phyloP scores from a whole-genome alignment of 257 asterid species.

The Handroanthus guayacan region DNA sequence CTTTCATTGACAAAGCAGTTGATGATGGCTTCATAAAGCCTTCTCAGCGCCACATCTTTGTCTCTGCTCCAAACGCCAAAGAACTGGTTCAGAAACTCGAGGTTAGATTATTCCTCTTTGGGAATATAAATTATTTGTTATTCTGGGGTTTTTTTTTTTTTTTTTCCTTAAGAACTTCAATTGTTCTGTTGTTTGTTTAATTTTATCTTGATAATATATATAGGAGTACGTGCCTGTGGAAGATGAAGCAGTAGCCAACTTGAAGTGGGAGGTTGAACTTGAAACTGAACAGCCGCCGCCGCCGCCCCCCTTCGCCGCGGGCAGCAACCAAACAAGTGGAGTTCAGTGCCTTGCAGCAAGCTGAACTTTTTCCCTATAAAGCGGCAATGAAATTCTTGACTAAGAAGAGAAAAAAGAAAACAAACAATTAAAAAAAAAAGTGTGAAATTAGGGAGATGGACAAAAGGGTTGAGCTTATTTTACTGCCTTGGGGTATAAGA shows the following conservation, averaged over 20 bases:
- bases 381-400: too few species aligned
- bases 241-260: constrained; percentile 53
- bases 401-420: too few species aligned
- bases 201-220: too few species aligned
- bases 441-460: too few species aligned
- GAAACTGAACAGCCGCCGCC: constrained; percentile 19
- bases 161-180: too few species aligned
- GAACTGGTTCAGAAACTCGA: constrained; percentile 76
- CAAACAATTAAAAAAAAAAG: too few species aligned
- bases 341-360: constrained; percentile 42
- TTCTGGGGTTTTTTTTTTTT: too few species aligned
- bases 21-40: constrained; percentile 85
- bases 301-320: constrained; percentile 21
- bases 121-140: too few species aligned
- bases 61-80: constrained; percentile 73
- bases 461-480: not conserved
- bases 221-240: constrained; percentile 66
- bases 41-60: constrained; percentile 71
- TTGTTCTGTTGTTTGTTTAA: too few species aligned
- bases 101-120: constrained; percentile 35
- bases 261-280: constrained; percentile 57
- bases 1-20: constrained; percentile 83
- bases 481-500: not conserved
- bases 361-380: not conserved
- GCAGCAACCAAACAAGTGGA: constrained; percentile 42